Percentiles rank a stretch among this genome's conserved stretches.
Conservation (phyloP, 176 grass and related monocot genomes). For the Ananas comosus region DNA sequence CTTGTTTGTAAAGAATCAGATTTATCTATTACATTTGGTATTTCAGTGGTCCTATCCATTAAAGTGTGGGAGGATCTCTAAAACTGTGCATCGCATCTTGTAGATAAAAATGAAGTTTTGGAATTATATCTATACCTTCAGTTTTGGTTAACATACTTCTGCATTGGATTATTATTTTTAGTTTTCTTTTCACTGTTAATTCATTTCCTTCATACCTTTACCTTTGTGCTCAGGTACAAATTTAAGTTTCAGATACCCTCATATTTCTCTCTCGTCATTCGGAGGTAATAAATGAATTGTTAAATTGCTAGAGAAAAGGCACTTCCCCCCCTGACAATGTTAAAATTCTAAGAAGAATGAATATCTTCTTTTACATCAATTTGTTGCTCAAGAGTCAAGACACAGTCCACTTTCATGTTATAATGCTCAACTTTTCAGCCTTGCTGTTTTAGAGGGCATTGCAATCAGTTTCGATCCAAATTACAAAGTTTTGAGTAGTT, state of each 20-base stretch:
- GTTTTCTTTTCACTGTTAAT: not conserved
- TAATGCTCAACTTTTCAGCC: constrained; percentile 43
- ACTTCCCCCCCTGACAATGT: not conserved
- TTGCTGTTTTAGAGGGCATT: constrained; percentile 95
- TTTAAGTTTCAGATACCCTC: constrained; percentile 98
- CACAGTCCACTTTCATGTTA: not conserved
- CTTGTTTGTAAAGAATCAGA: no score
- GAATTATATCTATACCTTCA: not conserved
- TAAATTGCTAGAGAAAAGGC: not conserved
- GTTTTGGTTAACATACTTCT: not conserved
- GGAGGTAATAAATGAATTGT: constrained; percentile 49
- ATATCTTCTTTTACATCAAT: not conserved
- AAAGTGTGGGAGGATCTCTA: no score
- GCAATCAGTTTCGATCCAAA: constrained; percentile 83
- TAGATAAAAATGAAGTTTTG: no score
- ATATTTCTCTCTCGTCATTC: constrained; percentile 95
- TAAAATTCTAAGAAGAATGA: not conserved
- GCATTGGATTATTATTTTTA: not conserved
- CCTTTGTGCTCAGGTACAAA: constrained; percentile 66
- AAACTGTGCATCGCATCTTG: no score
- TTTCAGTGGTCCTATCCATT: no score
- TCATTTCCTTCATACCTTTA: not conserved
- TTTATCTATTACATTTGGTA: no score
- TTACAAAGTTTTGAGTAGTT: constrained; percentile 94
- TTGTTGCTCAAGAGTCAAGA: not conserved